Evolutionary conservation across 2,329 filamentous ascomycete species (phyloP), one percentile per base, ranked within the genome.

Genomic region (Talaromyces islandicus): DNA sequence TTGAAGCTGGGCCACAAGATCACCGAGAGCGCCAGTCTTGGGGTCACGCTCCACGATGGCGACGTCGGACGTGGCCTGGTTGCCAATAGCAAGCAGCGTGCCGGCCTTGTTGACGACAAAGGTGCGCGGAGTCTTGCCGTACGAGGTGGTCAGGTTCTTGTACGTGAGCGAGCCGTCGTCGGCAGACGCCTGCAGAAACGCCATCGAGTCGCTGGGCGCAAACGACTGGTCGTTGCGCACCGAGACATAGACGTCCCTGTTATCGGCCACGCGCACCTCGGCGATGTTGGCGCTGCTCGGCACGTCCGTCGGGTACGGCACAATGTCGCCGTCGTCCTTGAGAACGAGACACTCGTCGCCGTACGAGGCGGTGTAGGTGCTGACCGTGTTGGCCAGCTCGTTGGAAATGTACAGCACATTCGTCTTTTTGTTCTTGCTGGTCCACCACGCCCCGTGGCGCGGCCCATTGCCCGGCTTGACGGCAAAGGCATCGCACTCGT

Each of bases 41-140:
- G 80, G 75, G 72, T 91, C 81, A 6, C 90, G 79, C 66, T 76
- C 70, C 54, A 89, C 82, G 55, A 92, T 73, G 7, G 82, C 83
- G 1, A 90, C 83, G 30, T 81, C 83, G 32, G 80, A 77, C 56
- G 84, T 84, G 17, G 74, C 73, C 73, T 91, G 87, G 64, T 89
- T 78, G 0, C 82, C 88, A 29, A 91, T 83, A 1, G 86, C 88
- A 3, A 91, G 75, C 61, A 88, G 73, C 58, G 80, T 80, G 1
- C 88, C 89, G 11, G 80, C 82, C 63, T 79, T 80, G 71, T 88
- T 91, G 60, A 90, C 74, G 56, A 81, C 82, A 71, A 90, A 88
- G 46, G 88, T 87, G 24, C 89, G 81, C 0, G 90, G 89, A 59
- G 80, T 82, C 7, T 75, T 71, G 2, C 90, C 90, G 54, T 87